These are phyloP conservation scores for Pharnaceum exiguum DNA, from an alignment of 148 eudicot genomes.

Conservation along the genomic window DNA sequence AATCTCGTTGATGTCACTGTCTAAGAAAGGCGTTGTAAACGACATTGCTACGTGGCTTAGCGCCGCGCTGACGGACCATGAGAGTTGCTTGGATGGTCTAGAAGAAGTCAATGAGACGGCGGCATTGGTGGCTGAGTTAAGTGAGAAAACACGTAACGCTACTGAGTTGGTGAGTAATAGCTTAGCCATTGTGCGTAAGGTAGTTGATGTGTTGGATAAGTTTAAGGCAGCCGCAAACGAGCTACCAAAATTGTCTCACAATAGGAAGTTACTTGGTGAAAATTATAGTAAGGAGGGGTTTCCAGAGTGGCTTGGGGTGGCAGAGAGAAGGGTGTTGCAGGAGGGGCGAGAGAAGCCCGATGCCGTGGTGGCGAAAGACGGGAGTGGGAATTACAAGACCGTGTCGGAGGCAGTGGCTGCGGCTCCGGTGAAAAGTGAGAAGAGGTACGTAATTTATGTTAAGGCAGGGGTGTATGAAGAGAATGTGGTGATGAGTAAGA, in stretches of 20 bases:
- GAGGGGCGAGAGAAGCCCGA: conserved; percentile 26
- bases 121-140: conserved; percentile 15
- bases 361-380: conserved; percentile 61
- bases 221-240: conserved; percentile 35
- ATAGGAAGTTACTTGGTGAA: conserved; percentile 28
- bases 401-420: conserved; percentile 41
- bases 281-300: conserved; percentile 1
- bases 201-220: conserved; percentile 20
- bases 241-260: conserved; percentile 21
- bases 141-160: conserved; percentile 24
- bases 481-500: conserved; percentile 45
- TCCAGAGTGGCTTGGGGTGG: conserved; percentile 41
- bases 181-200: conserved; percentile 49
- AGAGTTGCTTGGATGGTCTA: conserved; percentile 56
- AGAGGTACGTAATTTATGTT: conserved; percentile 47
- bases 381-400: conserved; percentile 41
- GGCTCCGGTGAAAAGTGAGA: conserved; percentile 38
- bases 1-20: conserved; percentile 18
- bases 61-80: conserved; percentile 49
- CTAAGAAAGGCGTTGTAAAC: neutral
- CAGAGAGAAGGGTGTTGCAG: conserved; percentile 43
- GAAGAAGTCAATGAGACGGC: conserved; percentile 26
- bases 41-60: conserved; percentile 58
- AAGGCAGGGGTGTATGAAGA: conserved; percentile 52
- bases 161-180: conserved; percentile 55